Base-by-base conservation (phyloP, 805 yeast genomes). In the Kuraishia ogatae region DNA sequence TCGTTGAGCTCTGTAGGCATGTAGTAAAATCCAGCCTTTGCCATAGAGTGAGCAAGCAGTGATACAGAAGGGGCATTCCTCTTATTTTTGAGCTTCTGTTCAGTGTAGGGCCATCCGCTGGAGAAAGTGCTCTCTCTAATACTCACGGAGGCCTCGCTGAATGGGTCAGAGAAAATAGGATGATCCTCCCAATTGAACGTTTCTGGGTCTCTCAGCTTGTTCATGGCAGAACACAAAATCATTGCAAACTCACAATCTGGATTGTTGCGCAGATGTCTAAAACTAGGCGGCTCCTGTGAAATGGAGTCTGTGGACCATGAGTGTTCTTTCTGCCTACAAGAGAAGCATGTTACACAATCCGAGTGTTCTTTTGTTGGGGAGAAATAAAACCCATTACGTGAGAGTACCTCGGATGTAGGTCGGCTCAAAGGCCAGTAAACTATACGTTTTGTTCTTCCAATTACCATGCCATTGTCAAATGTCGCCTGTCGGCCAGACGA, bases 21-120 rank as follows among this genome's bases (percentile, higher is more conserved):
- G 63, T 78, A 84, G 58, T 75, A 82, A 62, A 88, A 85, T 0
- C 96, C 96, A 39, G 83, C 81, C 29, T 74, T 76, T 1, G 82
- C 81, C 70, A 88, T 65, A 50, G 65, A 67, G 0, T 61, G 64
- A 11, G 73, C 63, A 0, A 76, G 66, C 1, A 83, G 78, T 35
- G 43, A 35, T 15, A 35, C 43, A 3, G 43, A 35, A 17, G 43
- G 43, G 2, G 43, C 43, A 15, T 35, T 35, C n/a, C 43, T 10
- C n/a, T 35, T 35, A 6, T 70, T 64, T n/a, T 67, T 62, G 20
- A 53, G 39, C 28, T 35, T 53, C 50, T 55, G 55, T 51, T 59
- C 53, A 39, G 71, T 77, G 59, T 75, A 79, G 2, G 80, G 81
- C 78, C 85, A 81, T 55, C 60, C 59, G 2, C 61, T 56, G 2